Percentiles rank a stretch among this genome's conserved stretches.
Evolutionary conservation across 306 rosid genomes (phyloP).

Genomic region (Sphenostylis stenocarpa): DNA sequence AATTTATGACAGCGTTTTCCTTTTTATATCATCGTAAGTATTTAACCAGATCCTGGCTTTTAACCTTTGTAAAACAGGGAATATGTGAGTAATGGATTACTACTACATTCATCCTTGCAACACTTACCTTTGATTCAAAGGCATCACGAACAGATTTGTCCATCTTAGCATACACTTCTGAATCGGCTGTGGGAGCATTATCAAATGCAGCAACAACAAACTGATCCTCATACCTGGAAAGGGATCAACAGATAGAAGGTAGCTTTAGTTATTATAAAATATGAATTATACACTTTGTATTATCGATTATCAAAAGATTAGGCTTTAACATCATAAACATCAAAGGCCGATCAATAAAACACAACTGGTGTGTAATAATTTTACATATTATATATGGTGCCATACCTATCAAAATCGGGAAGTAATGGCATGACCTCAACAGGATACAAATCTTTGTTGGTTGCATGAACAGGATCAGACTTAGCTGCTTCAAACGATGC

Average conservation of each 20-base stretch:
- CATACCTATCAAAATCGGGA: conserved; percentile 87
- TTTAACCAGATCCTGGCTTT: not conserved
- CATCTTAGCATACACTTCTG: conserved; percentile 71
- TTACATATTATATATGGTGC: conserved; percentile 6
- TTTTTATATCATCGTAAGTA: not conserved
- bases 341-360: not conserved
- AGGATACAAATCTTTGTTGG: conserved; percentile 84
- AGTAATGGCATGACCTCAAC: conserved; percentile 89
- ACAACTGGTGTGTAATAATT: conserved; percentile 14
- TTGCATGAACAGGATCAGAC: conserved; percentile 86
- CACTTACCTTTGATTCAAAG: conserved; percentile 78
- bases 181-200: conserved; percentile 90
- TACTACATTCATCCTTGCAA: conserved; percentile 18
- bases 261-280: conserved; percentile 13
- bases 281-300: conserved; percentile 6
- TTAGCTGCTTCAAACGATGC: conserved; percentile 99
- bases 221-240: conserved; percentile 69
- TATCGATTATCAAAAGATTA: conserved; percentile 3
- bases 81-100: not conserved
- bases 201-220: conserved; percentile 85
- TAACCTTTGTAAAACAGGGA: not conserved
- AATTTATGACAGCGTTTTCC: conserved; percentile 1
- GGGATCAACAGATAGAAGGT: conserved; percentile 26
- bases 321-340: conserved; percentile 10
- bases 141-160: conserved; percentile 72